Base-by-base conservation (phyloP, 805 yeast genomes). In the Monosporozyma solicola region DNA sequence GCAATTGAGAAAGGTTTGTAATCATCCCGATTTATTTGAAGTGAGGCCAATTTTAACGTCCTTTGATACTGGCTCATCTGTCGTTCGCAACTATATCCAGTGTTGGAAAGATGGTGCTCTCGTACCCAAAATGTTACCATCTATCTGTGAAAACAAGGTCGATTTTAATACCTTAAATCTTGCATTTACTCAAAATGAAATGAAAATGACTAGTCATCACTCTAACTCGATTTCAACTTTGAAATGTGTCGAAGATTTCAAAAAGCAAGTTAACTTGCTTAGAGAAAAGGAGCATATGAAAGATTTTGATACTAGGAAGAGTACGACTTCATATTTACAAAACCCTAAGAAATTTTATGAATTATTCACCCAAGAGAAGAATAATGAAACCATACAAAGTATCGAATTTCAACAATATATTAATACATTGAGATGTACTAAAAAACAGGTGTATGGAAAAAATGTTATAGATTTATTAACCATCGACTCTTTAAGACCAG, bases 1-100 rank as follows among this genome's bases (percentile, higher is more conserved):
- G 99, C 99, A 94, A 68, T 74, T 94, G 62, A 80, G 99, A 63
- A 94, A 94, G 67, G 97, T 91, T 31, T 90, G 97, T 72, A 91
- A 91, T 62, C 98, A 91, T 68, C 97, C 97, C 0, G 97, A 94
- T 71, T 72, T 94, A 55, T 95, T 94, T 71, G 99, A 94, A 67
- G 97, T 91, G 6, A 76, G 99, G 54, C 98, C 98, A 0, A 87
- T 94, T 58, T 79, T 87, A 43, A 94, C 99, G 0, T 91, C 98
- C 1, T 84, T 88, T 65, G 86, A 92, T 0, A 73, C 90, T 74
- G 80, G 80, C 2, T 74, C 75, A 48, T 80, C 89, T 1, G 89
- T 87, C 5, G 71, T 78, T 2, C 70, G 80, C 1, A 65, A 72
- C 6, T 87, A 73, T 62, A 67, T 68, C 25, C 58, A 67, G 13